Percentiles rank a stretch among this genome's conserved stretches.
Evolutionary conservation across 2,329 filamentous ascomycete species (phyloP).

Genomic region (Stachybotrys chartarum): DNA sequence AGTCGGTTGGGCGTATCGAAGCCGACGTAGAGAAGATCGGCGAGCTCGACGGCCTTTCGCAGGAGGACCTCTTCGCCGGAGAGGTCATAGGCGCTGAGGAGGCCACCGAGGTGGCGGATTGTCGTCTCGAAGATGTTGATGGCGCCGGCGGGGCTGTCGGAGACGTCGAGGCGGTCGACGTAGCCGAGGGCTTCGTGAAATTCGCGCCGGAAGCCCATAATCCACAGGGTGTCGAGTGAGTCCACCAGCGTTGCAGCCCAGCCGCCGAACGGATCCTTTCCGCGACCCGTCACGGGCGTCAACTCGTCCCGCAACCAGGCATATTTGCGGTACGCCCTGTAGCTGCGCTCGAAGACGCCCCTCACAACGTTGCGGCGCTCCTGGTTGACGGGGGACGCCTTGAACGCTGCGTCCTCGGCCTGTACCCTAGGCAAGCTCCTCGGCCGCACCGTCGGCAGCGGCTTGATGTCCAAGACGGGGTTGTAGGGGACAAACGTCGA

Average conservation of each 20-base stretch:
- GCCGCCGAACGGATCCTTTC: constrained; percentile 51
- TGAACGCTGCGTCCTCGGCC: constrained; percentile 29
- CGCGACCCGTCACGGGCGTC: constrained; percentile 42
- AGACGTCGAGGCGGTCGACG: constrained; percentile 52
- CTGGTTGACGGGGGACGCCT: constrained; percentile 20
- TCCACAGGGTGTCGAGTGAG: constrained; percentile 60
- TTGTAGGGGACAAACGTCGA: neutral
- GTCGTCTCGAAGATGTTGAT: constrained; percentile 63
- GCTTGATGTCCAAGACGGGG: neutral
- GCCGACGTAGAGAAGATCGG: constrained; percentile 52
- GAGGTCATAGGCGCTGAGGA: constrained; percentile 59
- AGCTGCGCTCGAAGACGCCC: constrained; percentile 46
- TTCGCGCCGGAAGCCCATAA: constrained; percentile 57
- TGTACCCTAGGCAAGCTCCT: constrained; percentile 18
- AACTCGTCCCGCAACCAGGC: constrained; percentile 60
- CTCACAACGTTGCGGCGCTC: constrained; percentile 35
- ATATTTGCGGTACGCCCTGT: constrained; percentile 51
- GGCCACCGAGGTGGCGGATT: constrained; percentile 60
- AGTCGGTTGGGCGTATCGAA: constrained; percentile 62
- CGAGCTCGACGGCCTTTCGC: constrained; percentile 54
- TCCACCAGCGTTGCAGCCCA: constrained; percentile 61
- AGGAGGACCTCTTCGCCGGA: constrained; percentile 48
- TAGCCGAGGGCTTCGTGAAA: constrained; percentile 55
- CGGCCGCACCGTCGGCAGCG: constrained; percentile 25
- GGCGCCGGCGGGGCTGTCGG: constrained; percentile 31